A percentile compares a stretch with the other conserved stretches of the same genome.
Evolutionary conservation across 305 asterid species (phyloP).

Genomic region (Fraxinus angustifolia): DNA sequence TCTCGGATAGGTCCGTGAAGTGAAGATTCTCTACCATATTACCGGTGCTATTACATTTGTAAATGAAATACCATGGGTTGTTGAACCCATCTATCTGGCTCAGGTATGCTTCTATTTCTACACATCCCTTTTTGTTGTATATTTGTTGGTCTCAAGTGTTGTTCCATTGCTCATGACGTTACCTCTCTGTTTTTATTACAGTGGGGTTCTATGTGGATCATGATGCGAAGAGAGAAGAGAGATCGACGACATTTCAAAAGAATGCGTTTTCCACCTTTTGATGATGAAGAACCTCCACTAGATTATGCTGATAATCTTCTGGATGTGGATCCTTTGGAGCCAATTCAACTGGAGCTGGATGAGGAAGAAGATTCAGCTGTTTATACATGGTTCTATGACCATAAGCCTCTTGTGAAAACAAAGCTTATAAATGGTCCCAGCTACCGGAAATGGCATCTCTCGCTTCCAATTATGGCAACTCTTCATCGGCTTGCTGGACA

Average conservation of each 20-base stretch:
- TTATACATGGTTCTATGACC: slow-evolving; percentile 96
- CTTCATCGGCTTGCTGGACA: slow-evolving; percentile 98
- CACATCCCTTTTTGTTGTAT: background rate
- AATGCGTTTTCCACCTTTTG: slow-evolving; percentile 98
- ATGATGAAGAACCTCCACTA: slow-evolving; percentile 96
- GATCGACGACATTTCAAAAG: slow-evolving; percentile 97
- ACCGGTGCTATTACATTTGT: slow-evolving; percentile 98
- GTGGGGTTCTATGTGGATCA: slow-evolving; percentile 99
- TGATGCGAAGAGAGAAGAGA: slow-evolving; percentile 99
- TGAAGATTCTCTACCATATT: slow-evolving; percentile 87
- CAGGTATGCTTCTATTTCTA: slow-evolving; percentile 51
- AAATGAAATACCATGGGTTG: slow-evolving; percentile 98
- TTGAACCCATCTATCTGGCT: slow-evolving; percentile 93
- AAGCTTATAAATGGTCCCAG: slow-evolving; percentile 98
- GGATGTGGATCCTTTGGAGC: slow-evolving; percentile 97
- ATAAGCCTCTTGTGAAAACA: slow-evolving; percentile 92
- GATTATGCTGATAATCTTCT: slow-evolving; percentile 96
- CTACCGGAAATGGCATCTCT: slow-evolving; percentile 95
- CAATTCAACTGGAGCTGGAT: slow-evolving; percentile 35
- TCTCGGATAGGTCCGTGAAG: slow-evolving; percentile 75
- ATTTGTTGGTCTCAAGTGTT: background rate
- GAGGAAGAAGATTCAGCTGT: slow-evolving; percentile 99
- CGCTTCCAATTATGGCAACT: slow-evolving; percentile 97
- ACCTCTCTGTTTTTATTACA: slow-evolving; percentile 23
- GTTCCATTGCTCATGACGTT: background rate